Evolutionary conservation across 306 rosid genomes (phyloP).

Genomic region (Casuarina cunninghamiana): DNA sequence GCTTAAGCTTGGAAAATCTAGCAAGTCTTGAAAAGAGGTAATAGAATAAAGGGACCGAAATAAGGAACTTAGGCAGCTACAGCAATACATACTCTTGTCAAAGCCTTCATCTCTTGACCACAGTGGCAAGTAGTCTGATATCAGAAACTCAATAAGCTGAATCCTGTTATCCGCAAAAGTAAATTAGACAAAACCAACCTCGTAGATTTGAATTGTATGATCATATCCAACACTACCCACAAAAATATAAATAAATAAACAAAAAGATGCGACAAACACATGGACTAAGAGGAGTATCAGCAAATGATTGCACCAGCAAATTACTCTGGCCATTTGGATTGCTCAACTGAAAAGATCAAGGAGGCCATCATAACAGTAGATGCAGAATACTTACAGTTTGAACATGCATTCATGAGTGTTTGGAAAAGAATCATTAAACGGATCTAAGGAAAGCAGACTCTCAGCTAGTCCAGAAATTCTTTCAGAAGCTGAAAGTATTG

Average conservation of each 20-base stretch:
- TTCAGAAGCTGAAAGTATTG: slow-evolving; percentile 65
- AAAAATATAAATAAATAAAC: not conserved
- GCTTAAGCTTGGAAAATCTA: slow-evolving; percentile 7
- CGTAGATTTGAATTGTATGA: not conserved
- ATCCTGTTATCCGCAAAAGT: slow-evolving; percentile 59
- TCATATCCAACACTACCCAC: not conserved
- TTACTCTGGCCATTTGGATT: not conserved
- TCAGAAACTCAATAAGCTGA: slow-evolving; percentile 81
- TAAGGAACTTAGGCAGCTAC: slow-evolving; percentile 11
- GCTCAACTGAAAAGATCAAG: not conserved
- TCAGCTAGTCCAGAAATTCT: slow-evolving; percentile 69
- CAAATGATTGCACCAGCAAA: not conserved
- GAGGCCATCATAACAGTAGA: not conserved
- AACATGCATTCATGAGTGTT: slow-evolving; percentile 68
- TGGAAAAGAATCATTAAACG: slow-evolving; percentile 77
- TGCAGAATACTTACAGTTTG: slow-evolving; percentile 61
- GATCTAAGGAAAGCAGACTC: slow-evolving; percentile 79
- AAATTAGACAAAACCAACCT: slow-evolving; percentile 13
- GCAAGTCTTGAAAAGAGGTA: not conserved
- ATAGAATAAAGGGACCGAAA: slow-evolving; percentile 10
- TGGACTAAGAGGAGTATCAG: no score
- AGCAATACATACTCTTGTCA: slow-evolving; percentile 50
- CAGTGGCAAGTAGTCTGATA: slow-evolving; percentile 58
- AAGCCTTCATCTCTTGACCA: slow-evolving; percentile 76
- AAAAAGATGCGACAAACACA: no score